Evolutionary conservation across 1,284 basidiomycete genomes (phyloP), one percentile per base, ranked within the genome.

Genomic region (Inonotus obliquus): DNA sequence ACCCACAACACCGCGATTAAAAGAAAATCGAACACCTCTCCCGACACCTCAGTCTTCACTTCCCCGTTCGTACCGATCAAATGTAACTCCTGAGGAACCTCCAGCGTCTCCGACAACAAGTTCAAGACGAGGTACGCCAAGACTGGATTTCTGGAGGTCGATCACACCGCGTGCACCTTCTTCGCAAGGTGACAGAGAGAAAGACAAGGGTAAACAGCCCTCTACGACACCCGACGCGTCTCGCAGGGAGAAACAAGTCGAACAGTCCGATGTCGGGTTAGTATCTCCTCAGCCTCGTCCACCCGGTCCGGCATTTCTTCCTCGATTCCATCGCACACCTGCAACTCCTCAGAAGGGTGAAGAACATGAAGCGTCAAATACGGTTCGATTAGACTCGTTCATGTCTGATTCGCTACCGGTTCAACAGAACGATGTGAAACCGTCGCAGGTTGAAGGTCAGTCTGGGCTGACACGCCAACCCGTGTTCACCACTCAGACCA

Each of bases 371-470:
- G 32, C 51, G 4, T 21, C 35, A 21, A 56, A 35, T n/a, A 59
- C 62, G 1, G 39, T 51, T 19, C 58, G 62, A 27, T 52, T 64
- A 37, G 63, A 64, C 49, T 64, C 63, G 23, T 64, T 64, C 52
- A 57, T 64, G 57, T 64, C 63, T 10, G 63, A 64, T n/a, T 64
- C 63, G 41, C 32, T 64, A 32, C 63, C 63, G 1, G 11, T 64
- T 25, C 63, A 60, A 5, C 38, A 21, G 54, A 35, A 14, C 21
- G 45, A 19, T 6, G n/a, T 35, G 19, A 35, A 19, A 37, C 19
- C 29, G 2, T 19, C 25, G 41, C 23, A 47, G 21, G 37, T 25
- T 29, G 21, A 47, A 14, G 55, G 41, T 23, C 29, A 23, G 19
- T 19, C 32, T 57, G 55, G 55, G 29, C 38, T 57, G 51, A 60